These are phyloP conservation scores for Middelhovenomyces tepae DNA, from an alignment of 805 yeast genomes.

Conservation along the genomic window DNA sequence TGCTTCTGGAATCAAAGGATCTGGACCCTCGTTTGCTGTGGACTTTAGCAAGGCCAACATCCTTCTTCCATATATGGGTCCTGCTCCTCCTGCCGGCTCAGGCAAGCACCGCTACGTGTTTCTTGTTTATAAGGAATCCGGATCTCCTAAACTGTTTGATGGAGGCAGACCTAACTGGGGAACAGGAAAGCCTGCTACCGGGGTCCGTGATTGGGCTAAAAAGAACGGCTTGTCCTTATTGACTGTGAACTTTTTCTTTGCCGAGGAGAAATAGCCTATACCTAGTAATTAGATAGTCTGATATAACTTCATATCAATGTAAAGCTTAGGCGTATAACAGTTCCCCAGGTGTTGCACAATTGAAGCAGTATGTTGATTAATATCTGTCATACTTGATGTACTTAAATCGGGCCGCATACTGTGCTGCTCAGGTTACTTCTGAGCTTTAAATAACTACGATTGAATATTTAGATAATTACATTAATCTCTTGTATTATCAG, in stretches of 20 bases:
- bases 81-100: constrained; percentile 84
- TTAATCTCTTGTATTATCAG: too few relatives aligned
- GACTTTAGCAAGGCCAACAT: constrained; percentile 32
- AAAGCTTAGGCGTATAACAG: too few relatives aligned
- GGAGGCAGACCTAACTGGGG: constrained; percentile 74
- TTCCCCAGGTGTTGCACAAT: too few relatives aligned
- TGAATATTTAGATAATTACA: too few relatives aligned
- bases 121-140: constrained; percentile 59
- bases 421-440: too few relatives aligned
- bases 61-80: constrained; percentile 59
- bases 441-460: too few relatives aligned
- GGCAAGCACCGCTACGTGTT: constrained; percentile 85
- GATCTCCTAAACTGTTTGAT: constrained; percentile 19
- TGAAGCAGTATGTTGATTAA: too few relatives aligned
- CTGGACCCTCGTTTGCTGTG: constrained; percentile 13
- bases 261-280: constrained; percentile 61
- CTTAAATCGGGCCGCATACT: too few relatives aligned
- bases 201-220: constrained; percentile 65
- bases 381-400: too few relatives aligned
- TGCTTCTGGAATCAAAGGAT: constrained; percentile 28
- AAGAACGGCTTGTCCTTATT: constrained; percentile 52
- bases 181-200: constrained; percentile 69
- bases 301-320: too few relatives aligned
- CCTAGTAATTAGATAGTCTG: too few relatives aligned
- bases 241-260: constrained; percentile 75